Conservation (phyloP, 2,329 filamentous ascomycete species). For the Venturia nashicola region DNA sequence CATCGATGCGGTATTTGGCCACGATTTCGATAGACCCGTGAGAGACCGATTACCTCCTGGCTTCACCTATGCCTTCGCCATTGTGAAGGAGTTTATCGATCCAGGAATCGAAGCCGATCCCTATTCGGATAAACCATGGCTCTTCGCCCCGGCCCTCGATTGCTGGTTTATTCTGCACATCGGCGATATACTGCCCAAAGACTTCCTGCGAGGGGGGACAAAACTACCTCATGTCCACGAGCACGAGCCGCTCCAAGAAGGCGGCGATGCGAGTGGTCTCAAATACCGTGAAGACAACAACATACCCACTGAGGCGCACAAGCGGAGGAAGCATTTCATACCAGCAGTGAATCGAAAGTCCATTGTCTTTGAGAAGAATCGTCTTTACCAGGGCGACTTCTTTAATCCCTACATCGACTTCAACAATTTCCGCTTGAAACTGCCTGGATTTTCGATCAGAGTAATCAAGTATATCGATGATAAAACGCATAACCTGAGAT, state of each 20-base stretch:
- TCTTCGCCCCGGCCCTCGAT: slow-evolving; percentile 65
- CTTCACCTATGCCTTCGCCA: slow-evolving; percentile 70
- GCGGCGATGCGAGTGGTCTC: slow-evolving; percentile 11
- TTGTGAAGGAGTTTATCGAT: slow-evolving; percentile 86
- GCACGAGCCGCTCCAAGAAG: not conserved
- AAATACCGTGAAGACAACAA: slow-evolving; percentile 25
- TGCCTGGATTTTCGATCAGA: slow-evolving; percentile 2
- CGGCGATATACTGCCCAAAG: not conserved
- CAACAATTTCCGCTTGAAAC: slow-evolving; percentile 26
- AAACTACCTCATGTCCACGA: not conserved
- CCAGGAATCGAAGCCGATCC: slow-evolving; percentile 83
- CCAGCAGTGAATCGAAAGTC: slow-evolving; percentile 39
- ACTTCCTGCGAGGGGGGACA: not conserved
- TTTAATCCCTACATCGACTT: slow-evolving; percentile 91
- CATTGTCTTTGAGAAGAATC: slow-evolving; percentile 50
- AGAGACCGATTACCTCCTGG: slow-evolving; percentile 75
- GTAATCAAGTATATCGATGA: slow-evolving; percentile 6
- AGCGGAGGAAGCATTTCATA: slow-evolving; percentile 50
- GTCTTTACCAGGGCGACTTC: slow-evolving; percentile 58
- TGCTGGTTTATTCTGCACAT: slow-evolving; percentile 3
- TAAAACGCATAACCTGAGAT: slow-evolving; percentile 61
- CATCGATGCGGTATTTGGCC: slow-evolving; percentile 74
- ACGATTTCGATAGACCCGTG: slow-evolving; percentile 89
- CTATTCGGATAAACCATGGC: slow-evolving; percentile 72
- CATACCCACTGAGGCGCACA: slow-evolving; percentile 28